A percentile compares a stretch with the other conserved stretches of the same genome.
Conservation (phyloP, 2,329 filamentous ascomycete genomes). For the Paraphaeosphaeria minitans region DNA sequence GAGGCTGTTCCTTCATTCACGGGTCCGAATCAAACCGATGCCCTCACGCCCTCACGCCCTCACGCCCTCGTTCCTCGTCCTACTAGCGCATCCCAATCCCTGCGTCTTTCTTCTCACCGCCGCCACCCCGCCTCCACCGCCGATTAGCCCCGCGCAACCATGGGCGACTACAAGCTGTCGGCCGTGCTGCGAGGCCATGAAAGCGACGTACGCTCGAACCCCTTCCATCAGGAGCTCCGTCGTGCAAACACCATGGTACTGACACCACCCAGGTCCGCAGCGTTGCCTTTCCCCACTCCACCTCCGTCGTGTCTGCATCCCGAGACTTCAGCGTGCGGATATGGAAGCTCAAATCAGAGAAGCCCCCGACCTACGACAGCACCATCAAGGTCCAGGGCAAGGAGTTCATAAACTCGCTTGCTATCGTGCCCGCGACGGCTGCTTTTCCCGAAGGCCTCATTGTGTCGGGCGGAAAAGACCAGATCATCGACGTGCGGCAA, state of each 20-base stretch:
- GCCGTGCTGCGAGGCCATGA: constrained; percentile 88
- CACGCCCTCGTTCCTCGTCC: constrained; percentile 3
- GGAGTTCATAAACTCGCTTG: constrained; percentile 84
- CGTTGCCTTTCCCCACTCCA: constrained; percentile 75
- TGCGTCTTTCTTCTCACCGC: constrained; percentile 17
- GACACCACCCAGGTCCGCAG: constrained; percentile 72
- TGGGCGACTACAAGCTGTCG: constrained; percentile 91
- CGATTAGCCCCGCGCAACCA: constrained; percentile 48
- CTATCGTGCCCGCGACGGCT: constrained; percentile 72
- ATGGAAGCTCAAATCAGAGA: constrained; percentile 73
- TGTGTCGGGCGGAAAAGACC: constrained; percentile 86
- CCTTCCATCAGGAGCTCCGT: not conserved
- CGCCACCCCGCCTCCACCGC: constrained; percentile 15
- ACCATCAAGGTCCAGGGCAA: constrained; percentile 79
- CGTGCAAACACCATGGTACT: not conserved
- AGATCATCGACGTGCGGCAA: constrained; percentile 87
- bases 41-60: constrained; percentile 12
- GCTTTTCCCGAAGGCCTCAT: constrained; percentile 79
- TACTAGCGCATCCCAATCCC: constrained; percentile 14
- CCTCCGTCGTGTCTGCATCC: constrained; percentile 81
- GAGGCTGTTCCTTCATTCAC: not conserved
- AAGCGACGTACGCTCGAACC: constrained; percentile 81
- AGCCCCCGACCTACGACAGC: constrained; percentile 74
- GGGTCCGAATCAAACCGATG: constrained; percentile 9
- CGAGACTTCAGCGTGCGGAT: constrained; percentile 87